Evolutionary conservation across 768 basidiomycete species (phyloP).

Genomic region (Mycena epipterygia): DNA sequence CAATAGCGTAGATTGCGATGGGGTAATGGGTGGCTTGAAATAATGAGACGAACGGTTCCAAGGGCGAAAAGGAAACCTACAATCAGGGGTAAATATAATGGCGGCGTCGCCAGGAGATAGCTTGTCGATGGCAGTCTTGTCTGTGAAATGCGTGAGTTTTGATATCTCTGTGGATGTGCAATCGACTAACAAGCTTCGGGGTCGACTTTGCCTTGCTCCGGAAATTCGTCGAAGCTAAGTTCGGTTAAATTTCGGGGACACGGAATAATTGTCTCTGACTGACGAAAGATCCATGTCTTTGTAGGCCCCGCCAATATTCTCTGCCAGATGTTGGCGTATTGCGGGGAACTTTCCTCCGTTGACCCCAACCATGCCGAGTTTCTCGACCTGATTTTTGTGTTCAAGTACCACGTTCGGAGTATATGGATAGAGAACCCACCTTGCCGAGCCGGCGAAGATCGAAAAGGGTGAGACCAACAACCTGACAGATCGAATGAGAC

Average conservation of each 20-base stretch:
- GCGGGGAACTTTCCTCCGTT: conserved; percentile 91
- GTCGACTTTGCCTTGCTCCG: conserved; percentile 76
- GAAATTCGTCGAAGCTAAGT: conserved; percentile 82
- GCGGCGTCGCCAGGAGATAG: conserved; percentile 89
- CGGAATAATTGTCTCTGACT: conserved; percentile 41
- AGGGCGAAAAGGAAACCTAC: conserved; percentile 55
- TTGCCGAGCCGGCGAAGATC: conserved; percentile 90
- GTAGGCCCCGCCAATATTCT: conserved; percentile 88
- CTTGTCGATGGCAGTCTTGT: conserved; percentile 84
- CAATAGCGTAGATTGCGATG: conserved; percentile 89
- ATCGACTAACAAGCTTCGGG: conserved; percentile 82
- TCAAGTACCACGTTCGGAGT: background rate
- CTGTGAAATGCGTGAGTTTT: conserved; percentile 53
- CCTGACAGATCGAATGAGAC: conserved; percentile 58
- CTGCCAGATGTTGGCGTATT: conserved; percentile 82
- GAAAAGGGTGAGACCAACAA: conserved; percentile 91
- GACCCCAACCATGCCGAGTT: conserved; percentile 90
- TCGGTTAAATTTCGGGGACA: conserved; percentile 8
- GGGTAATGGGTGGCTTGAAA: conserved; percentile 83
- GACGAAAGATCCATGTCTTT: conserved; percentile 90
- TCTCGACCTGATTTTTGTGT: conserved; percentile 64
- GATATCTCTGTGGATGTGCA: background rate
- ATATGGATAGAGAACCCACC: conserved; percentile 51
- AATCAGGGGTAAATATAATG: conserved; percentile 94
- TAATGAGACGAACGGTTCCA: background rate